These are phyloP conservation scores for Bertia moriformis DNA, from an alignment of 2,329 filamentous ascomycete genomes.

Conservation along the genomic window DNA sequence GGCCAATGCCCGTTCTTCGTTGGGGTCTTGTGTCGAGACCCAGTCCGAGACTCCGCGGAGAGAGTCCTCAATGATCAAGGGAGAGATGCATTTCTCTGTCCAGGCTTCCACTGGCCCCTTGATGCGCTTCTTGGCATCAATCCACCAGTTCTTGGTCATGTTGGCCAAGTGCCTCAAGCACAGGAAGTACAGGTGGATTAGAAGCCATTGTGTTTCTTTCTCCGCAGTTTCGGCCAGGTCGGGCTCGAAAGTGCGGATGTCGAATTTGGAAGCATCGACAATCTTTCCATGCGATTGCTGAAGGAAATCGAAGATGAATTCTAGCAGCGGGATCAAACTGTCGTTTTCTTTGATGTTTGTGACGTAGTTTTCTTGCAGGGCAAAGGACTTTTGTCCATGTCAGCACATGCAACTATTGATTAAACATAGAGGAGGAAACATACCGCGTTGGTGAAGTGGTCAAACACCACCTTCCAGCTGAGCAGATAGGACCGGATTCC, in stretches of 20 bases:
- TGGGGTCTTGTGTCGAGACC: conserved; percentile 21
- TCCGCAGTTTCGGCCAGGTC: conserved; percentile 47
- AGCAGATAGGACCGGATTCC: conserved; percentile 67
- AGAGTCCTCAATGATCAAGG: conserved; percentile 21
- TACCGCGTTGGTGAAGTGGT: conserved; percentile 59
- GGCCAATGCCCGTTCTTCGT: conserved; percentile 24
- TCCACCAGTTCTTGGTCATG: conserved; percentile 72
- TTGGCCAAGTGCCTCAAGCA: conserved; percentile 63
- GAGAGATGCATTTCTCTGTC: conserved; percentile 25
- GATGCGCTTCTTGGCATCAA: conserved; percentile 68
- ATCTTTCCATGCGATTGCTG: conserved; percentile 63
- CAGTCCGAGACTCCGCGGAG: conserved; percentile 21
- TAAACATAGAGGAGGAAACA: conserved; percentile 12
- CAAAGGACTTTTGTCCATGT: conserved; percentile 38
- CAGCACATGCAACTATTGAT: conserved; percentile 7
- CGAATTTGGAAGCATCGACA: conserved; percentile 57
- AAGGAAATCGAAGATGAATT: conserved; percentile 73
- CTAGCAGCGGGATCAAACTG: conserved; percentile 53
- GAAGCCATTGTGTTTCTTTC: conserved; percentile 66
- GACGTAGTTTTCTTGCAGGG: conserved; percentile 68
- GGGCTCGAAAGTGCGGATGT: conserved; percentile 34
- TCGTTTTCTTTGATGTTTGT: conserved; percentile 64
- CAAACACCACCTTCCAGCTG: conserved; percentile 81
- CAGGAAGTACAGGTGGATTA: conserved; percentile 76
- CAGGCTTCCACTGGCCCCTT: conserved; percentile 66